Evolutionary conservation across 2,329 filamentous ascomycete species (phyloP), one percentile per base, ranked within the genome.

Genomic region (Ophiosphaerella korrae): DNA sequence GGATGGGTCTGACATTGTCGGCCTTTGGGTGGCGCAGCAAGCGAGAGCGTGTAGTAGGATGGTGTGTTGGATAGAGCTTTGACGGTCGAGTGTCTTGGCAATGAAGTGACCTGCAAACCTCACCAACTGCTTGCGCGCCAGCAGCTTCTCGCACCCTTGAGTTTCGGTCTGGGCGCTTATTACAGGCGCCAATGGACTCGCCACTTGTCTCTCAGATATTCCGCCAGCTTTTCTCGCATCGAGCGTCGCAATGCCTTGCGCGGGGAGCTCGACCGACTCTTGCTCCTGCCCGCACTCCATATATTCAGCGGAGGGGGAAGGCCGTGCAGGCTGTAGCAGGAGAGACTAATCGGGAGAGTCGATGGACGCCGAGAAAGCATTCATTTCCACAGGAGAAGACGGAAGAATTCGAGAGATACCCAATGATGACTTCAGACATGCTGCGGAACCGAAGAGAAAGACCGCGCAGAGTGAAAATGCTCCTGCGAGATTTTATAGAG

Each of bases 401-500:
- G 2, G 85, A 90, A 40, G 92, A 97, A 74, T 92, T 92, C 72
- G 82, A 85, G 54, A 82, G 84, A 66, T 96, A 90, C 68, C 92
- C 94, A 0, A 85, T 88, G 70, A 88, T 99, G 42, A 96, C 92
- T 7, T 84, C 91, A n/a, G 82, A 88, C 58, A 87, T 91, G 55
- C 78, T 99, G 60, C 86, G 88, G 61, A 79, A 75, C 60, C 82
- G 89, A 46, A 86, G 79, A 45, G 88, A 96, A 70, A 81, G 94
- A 67, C 94, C 94, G 38, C 84, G 84, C 68, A 84, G 89, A 73
- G 92, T 96, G 61, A 97, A 96, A 83, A 99, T 99, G 94, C 78
- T 97, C 68, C 89, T 95, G 71, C 84, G 95, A 60, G 95, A 99
- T 80, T 99, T 99, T 70, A 94, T 99, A 70, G 94, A 99, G 74